Conservation (phyloP, 2,329 filamentous ascomycete species). For the Paecilomyces fulvus region DNA sequence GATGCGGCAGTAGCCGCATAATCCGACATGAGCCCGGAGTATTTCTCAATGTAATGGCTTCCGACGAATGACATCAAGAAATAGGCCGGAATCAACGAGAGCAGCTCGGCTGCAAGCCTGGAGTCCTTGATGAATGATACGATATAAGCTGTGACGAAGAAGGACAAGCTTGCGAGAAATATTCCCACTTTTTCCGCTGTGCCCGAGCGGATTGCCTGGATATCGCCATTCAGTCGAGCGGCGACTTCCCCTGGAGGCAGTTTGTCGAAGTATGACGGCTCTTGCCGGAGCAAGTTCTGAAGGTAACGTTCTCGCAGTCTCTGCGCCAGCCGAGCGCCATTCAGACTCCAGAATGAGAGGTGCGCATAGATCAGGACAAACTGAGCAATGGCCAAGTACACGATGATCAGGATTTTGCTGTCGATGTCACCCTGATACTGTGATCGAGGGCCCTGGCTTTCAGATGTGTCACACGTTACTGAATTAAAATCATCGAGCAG, state of each 20-base stretch:
- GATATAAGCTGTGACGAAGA: conserved; percentile 40
- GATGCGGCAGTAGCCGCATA: conserved; percentile 51
- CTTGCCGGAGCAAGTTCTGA: conserved; percentile 46
- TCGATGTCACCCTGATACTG: not conserved
- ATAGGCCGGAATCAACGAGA: conserved; percentile 65
- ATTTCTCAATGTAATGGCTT: conserved; percentile 46
- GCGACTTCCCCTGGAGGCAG: conserved; percentile 6
- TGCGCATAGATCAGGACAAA: conserved; percentile 52
- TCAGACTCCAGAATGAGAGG: conserved; percentile 49
- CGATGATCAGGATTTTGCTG: conserved; percentile 19
- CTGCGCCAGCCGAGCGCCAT: conserved; percentile 49
- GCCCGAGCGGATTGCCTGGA: conserved; percentile 37
- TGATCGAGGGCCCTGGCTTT: not conserved
- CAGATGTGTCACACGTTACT: not conserved
- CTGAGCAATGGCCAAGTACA: conserved; percentile 50
- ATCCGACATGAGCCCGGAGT: conserved; percentile 42
- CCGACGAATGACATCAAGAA: conserved; percentile 51
- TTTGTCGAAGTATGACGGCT: conserved; percentile 40
- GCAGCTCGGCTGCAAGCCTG: conserved; percentile 50
- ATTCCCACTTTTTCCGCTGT: conserved; percentile 12
- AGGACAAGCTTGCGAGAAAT: conserved; percentile 5
- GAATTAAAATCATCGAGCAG: conserved; percentile 32
- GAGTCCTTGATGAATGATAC: conserved; percentile 41
- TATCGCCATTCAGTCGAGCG: conserved; percentile 41
- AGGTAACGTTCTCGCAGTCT: conserved; percentile 50